Evolutionary conservation across 257 asterid species (phyloP).

Genomic region (Paraleonurus japonicus): DNA sequence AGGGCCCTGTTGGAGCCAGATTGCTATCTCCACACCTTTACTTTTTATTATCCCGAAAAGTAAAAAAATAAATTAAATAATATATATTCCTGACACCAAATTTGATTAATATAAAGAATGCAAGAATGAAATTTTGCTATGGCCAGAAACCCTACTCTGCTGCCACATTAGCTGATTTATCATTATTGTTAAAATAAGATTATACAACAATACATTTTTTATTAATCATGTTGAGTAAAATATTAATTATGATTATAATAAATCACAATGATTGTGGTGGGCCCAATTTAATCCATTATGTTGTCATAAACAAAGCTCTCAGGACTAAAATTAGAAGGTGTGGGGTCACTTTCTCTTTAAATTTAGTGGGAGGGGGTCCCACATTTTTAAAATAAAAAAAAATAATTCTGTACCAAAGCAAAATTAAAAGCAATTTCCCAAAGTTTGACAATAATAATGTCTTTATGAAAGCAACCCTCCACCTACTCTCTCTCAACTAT

Average conservation of each 20-base stretch:
- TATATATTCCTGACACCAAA: slow-evolving; percentile 25
- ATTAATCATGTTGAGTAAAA: background rate
- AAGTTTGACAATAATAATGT: slow-evolving; percentile 64
- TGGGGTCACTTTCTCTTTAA: slow-evolving; percentile 44
- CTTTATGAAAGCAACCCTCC: slow-evolving; percentile 57
- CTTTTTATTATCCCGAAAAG: slow-evolving; percentile 23
- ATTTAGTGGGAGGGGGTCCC: slow-evolving; percentile 49
- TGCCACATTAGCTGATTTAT: slow-evolving; percentile 16
- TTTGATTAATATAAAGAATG: slow-evolving; percentile 17
- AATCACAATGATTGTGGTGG: slow-evolving; percentile 41
- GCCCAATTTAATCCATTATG: slow-evolving; percentile 34
- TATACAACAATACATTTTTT: background rate
- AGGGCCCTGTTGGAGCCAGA: slow-evolving; percentile 25
- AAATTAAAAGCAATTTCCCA: slow-evolving; percentile 59
- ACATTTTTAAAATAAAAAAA: background rate
- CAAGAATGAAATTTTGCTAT: slow-evolving; percentile 20
- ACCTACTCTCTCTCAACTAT: slow-evolving; percentile 30
- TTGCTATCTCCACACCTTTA: slow-evolving; percentile 25
- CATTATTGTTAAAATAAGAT: slow-evolving; percentile 8
- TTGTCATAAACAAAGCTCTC: slow-evolving; percentile 28
- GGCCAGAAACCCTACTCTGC: slow-evolving; percentile 22
- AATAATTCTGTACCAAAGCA: slow-evolving; percentile 34
- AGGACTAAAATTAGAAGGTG: slow-evolving; percentile 38
- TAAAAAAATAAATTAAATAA: background rate
- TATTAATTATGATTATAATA: background rate